Percentiles rank a stretch among this genome's conserved stretches.
phyloP scores from a whole-genome alignment of 441 rosid genomes.

The Erodium trifolium region DNA sequence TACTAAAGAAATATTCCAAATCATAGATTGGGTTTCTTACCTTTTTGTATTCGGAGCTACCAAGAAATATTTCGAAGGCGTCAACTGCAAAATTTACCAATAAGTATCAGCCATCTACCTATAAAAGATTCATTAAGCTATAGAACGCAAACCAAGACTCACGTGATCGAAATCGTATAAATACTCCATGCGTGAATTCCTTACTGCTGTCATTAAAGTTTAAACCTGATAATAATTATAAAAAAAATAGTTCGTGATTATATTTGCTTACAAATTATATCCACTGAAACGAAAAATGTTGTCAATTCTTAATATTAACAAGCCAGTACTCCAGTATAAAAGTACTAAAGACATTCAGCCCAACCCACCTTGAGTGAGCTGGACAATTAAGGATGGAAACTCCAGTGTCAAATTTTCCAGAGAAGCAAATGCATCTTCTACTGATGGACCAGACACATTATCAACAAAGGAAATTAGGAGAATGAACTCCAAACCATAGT shows the following conservation, averaged over 20 bases:
- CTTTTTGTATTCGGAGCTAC: conserved; percentile 54
- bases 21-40: conserved; percentile 35
- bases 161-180: conserved; percentile 73
- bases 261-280: background rate
- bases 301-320: background rate
- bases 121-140: conserved; percentile 12
- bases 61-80: conserved; percentile 59
- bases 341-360: conserved; percentile 8
- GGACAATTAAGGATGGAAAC: conserved; percentile 66
- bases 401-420: conserved; percentile 40
- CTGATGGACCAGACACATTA: conserved; percentile 39
- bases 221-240: conserved; percentile 40
- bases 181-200: conserved; percentile 62
- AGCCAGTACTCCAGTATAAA: conserved; percentile 8
- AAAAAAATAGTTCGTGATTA: conserved; percentile 6
- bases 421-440: conserved; percentile 56
- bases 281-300: background rate
- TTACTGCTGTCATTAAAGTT: conserved; percentile 51
- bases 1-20: background rate
- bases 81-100: conserved; percentile 46
- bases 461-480: conserved; percentile 57
- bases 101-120: conserved; percentile 21
- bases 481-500: conserved; percentile 72
- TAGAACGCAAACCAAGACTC: conserved; percentile 19
- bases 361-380: conserved; percentile 66